These are phyloP conservation scores for Pseudogymnoascus sp. DNA, from an alignment of 2,329 filamentous ascomycete species.

Conservation along the genomic window DNA sequence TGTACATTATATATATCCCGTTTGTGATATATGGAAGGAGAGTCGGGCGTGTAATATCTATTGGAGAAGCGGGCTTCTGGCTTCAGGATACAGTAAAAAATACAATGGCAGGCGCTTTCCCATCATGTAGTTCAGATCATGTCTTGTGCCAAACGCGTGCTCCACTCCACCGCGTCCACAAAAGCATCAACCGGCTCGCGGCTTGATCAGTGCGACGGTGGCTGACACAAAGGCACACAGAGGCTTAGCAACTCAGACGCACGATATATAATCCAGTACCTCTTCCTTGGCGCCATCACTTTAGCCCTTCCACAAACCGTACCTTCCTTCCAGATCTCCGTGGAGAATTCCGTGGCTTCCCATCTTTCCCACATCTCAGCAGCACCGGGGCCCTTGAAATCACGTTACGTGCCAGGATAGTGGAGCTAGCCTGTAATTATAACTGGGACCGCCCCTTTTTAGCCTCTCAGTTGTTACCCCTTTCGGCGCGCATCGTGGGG, in stretches of 20 bases:
- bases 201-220: slow-evolving; percentile 3
- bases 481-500: slow-evolving; percentile 1
- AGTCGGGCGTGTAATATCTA: slow-evolving; percentile 4
- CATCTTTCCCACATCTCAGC: neutral
- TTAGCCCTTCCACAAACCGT: neutral
- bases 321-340: neutral
- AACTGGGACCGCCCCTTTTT: neutral
- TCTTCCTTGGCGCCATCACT: neutral
- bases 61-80: neutral
- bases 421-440: slow-evolving; percentile 3
- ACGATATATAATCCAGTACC: neutral
- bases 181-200: neutral
- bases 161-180: neutral
- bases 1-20: slow-evolving; percentile 8
- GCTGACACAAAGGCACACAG: neutral
- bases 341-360: neutral
- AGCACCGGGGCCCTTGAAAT: neutral
- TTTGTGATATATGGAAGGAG: neutral
- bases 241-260: neutral
- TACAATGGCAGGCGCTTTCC: neutral
- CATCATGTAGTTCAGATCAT: neutral
- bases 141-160: neutral
- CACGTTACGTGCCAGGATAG: neutral
- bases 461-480: neutral
- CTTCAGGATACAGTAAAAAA: neutral